phyloP scores from a whole-genome alignment of 192 early-diverging fungal species.

The Gonapodya prolifera region DNA sequence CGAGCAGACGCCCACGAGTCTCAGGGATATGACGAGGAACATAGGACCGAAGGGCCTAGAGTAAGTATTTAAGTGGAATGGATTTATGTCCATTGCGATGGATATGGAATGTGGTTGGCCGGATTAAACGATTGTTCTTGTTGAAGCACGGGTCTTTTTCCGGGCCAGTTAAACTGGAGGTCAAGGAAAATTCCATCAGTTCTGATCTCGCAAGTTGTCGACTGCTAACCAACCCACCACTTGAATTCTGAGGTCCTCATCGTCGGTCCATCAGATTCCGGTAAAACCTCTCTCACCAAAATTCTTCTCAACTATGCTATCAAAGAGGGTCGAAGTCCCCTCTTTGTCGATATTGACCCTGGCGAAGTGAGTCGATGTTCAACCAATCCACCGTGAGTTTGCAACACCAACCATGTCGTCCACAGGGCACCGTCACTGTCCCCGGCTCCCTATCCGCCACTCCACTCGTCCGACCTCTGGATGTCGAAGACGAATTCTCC shows the following conservation, averaged over 20 bases:
- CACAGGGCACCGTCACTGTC: slow-evolving; percentile 63
- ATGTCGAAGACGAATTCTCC: slow-evolving; percentile 71
- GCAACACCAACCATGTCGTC: neutral
- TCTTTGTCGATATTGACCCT: slow-evolving; percentile 80
- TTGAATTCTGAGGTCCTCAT: slow-evolving; percentile 35
- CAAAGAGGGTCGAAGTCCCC: slow-evolving; percentile 51
- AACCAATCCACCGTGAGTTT: slow-evolving; percentile 5
- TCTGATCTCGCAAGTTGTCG: too few relatives aligned
- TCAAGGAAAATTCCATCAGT: too few relatives aligned
- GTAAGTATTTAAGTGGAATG: neutral
- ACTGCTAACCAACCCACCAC: too few relatives aligned
- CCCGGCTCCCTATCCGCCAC: slow-evolving; percentile 68
- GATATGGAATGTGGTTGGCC: too few relatives aligned
- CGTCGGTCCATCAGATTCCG: slow-evolving; percentile 82
- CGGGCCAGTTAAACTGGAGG: too few relatives aligned
- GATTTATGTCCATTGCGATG: too few relatives aligned
- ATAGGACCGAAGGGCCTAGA: neutral
- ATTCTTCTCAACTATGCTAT: slow-evolving; percentile 80
- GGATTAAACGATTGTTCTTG: too few relatives aligned
- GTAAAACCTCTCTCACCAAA: slow-evolving; percentile 79
- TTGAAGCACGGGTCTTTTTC: too few relatives aligned
- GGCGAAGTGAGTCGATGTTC: slow-evolving; percentile 36
- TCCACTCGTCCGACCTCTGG: slow-evolving; percentile 60
- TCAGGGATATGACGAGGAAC: too few relatives aligned
- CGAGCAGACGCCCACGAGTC: slow-evolving; percentile 31